Evolutionary conservation across 2,329 filamentous ascomycete genomes (phyloP), one percentile per base, ranked within the genome.

Genomic region (Drechslera avenae): DNA sequence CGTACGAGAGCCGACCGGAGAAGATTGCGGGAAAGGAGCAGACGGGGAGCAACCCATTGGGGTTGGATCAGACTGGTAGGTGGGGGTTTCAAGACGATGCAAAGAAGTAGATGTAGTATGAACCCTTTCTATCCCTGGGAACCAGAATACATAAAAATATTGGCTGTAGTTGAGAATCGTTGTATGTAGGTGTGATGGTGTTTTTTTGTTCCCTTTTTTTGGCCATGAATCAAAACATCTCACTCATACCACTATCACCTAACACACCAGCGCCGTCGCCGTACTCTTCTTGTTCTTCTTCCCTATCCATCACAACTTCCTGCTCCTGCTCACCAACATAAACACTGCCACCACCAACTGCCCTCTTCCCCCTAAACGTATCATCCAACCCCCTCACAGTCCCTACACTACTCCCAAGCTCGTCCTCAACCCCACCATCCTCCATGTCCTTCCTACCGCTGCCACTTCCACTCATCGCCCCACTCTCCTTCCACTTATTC

Each of bases 321-420:
- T 7, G 26, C 26, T 28, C 41, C 7, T 12, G 2, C 17, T 36
- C 26, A 28, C 10, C 8, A 10, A 28, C 26, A 12, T 23, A 35
- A 13, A 16, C 3, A 23, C 30, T 18, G 26, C 46, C 1, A 23
- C 21, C 21, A 23, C 16, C 47, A 13, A 17, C 33, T n/a, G 39
- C 52, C 37, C 57, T 56, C 58, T 73, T 76, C 45, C 67, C 71
- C 16, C 75, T 49, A 54, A 79, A 79, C 1, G 77, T 79, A 55
- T 79, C 77, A 2, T 78, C 75, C n/a, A 79, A 62, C 10, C 49
- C 54, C 26, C 35, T 52, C 28, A 55, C 50, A 5, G 56, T 59
- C 7, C 57, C 54, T 10, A 46, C 64, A 41, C 52, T 68, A 30
- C 55, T 64, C 2, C 67, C 68, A 19, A 69, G 64, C 16, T 39